Evolutionary conservation across 192 early-diverging fungal species (phyloP).

Genomic region (Globomyces pollinis-pini): DNA sequence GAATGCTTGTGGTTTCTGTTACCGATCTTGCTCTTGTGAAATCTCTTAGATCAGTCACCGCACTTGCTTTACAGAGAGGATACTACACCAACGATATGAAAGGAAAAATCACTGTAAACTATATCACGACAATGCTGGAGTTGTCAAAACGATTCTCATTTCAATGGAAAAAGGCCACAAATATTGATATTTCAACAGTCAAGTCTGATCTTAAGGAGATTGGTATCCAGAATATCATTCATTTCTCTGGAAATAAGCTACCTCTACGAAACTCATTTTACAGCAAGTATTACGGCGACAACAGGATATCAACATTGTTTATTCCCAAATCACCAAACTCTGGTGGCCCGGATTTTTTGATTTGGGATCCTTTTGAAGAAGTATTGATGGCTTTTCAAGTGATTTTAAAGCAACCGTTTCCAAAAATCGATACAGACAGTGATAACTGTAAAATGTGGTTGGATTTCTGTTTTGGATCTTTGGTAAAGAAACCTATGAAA

Average conservation of each 20-base stretch:
- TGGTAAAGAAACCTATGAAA: neutral
- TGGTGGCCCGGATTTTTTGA: constrained; percentile 13
- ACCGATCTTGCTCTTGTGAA: neutral
- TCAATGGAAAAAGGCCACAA: neutral
- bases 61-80: neutral
- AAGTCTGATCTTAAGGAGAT: neutral
- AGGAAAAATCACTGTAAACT: constrained; percentile 8
- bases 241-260: neutral
- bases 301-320: constrained; percentile 3
- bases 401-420: constrained; percentile 7
- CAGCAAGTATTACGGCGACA: neutral
- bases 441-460: constrained; percentile 5
- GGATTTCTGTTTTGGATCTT: neutral
- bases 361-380: constrained; percentile 5
- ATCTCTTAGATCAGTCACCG: neutral
- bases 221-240: neutral
- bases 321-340: constrained; percentile 7
- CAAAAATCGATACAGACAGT: neutral
- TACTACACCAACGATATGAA: constrained; percentile 8
- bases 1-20: neutral
- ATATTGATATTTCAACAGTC: neutral
- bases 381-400: constrained; percentile 11
- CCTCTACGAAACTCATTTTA: constrained; percentile 1
- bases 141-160: constrained; percentile 8
- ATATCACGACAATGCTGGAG: constrained; percentile 6